Conservation (phyloP, 192 early-diverging fungal species). For the Paraglomus brasilianum region DNA sequence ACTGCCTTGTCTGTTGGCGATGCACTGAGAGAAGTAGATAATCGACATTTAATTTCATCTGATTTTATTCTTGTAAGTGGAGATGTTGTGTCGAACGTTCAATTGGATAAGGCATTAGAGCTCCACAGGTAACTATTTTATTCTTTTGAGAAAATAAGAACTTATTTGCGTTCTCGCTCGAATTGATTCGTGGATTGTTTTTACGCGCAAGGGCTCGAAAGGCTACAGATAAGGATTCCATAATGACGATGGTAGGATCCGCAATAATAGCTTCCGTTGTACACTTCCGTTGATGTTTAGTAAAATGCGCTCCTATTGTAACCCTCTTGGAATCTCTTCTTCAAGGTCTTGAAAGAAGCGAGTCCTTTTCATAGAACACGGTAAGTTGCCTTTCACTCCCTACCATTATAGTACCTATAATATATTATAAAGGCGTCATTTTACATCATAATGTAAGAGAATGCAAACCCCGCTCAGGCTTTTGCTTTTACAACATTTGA, state of each 20-base stretch:
- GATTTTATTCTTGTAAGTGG: slow-evolving; percentile 94
- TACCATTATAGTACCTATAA: too few relatives aligned
- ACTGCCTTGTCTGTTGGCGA: slow-evolving; percentile 83
- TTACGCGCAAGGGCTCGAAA: slow-evolving; percentile 54
- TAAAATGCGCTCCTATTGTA: too few relatives aligned
- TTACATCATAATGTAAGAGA: too few relatives aligned
- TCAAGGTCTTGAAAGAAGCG: slow-evolving; percentile 26
- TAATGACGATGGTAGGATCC: slow-evolving; percentile 97
- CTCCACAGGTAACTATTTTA: slow-evolving; percentile 58
- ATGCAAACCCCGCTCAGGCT: background rate
- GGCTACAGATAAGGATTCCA: slow-evolving; percentile 72
- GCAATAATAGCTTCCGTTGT: too few relatives aligned
- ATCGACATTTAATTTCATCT: slow-evolving; percentile 68
- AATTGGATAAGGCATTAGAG: slow-evolving; percentile 70
- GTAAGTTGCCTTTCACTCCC: too few relatives aligned
- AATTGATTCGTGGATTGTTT: background rate
- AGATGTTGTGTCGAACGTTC: slow-evolving; percentile 89
- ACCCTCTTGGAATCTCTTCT: background rate
- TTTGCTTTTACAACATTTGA: background rate
- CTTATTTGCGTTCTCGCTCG: background rate
- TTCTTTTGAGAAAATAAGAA: background rate
- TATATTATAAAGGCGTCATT: too few relatives aligned
- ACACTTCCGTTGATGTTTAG: too few relatives aligned
- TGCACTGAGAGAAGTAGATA: slow-evolving; percentile 87
- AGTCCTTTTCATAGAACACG: slow-evolving; percentile 29